Conservation (phyloP, 176 grass and related monocot species). For the Oryza coarctata region DNA sequence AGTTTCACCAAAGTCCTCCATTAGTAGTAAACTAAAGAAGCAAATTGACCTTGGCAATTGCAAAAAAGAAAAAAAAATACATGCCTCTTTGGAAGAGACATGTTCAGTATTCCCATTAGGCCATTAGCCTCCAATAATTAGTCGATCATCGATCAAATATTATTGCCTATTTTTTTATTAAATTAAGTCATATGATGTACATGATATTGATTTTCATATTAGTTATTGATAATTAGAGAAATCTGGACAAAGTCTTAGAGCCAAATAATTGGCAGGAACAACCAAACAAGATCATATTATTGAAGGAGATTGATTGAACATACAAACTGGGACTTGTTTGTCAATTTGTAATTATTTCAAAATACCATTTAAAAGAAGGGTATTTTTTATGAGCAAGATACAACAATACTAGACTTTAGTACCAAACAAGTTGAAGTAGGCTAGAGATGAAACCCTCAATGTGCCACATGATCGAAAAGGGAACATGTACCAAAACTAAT, state of each 20-base stretch:
- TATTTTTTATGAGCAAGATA: conserved; percentile 27
- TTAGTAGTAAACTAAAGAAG: background rate
- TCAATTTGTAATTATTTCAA: conserved; percentile 12
- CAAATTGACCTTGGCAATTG: background rate
- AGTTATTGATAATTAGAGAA: background rate
- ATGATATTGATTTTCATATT: background rate
- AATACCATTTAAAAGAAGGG: conserved; percentile 23
- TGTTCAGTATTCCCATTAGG: background rate
- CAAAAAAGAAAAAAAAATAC: background rate
- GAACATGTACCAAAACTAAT: background rate
- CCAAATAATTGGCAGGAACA: conserved; percentile 4
- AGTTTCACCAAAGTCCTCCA: background rate
- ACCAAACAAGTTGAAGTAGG: background rate
- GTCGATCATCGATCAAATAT: background rate
- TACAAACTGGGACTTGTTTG: background rate
- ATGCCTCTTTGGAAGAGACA: background rate
- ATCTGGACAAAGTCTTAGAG: background rate
- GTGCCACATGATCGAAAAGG: background rate
- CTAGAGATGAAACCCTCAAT: background rate
- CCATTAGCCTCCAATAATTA: background rate
- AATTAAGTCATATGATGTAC: background rate
- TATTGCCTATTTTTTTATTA: background rate
- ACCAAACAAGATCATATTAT: background rate
- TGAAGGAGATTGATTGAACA: conserved; percentile 28
- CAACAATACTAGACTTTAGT: background rate